These are phyloP conservation scores for Diaporthe citriasiana DNA, from an alignment of 2,329 filamentous ascomycete genomes.

Conservation along the genomic window DNA sequence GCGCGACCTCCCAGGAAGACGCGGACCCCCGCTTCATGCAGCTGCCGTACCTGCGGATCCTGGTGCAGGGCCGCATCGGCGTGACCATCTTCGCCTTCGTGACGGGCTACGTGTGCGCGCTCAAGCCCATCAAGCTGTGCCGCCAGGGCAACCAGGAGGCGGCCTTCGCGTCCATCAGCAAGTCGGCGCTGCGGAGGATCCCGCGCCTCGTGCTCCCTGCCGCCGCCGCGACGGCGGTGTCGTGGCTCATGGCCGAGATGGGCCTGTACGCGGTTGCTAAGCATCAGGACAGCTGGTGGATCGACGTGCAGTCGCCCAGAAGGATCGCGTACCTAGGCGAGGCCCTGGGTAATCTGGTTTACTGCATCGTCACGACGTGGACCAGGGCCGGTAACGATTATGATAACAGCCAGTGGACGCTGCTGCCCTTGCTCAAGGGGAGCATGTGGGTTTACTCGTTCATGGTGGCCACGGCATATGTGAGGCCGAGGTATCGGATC, in stretches of 20 bases:
- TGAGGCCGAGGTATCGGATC: conserved; percentile 65
- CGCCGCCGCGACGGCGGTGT: conserved; percentile 65
- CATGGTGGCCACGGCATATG: conserved; percentile 64
- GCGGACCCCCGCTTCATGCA: conserved; percentile 66
- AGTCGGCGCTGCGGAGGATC: conserved; percentile 70
- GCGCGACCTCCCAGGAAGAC: conserved; percentile 59
- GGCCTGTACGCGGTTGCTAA: conserved; percentile 70
- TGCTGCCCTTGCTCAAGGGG: conserved; percentile 67
- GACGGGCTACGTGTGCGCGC: conserved; percentile 74
- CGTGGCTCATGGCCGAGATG: conserved; percentile 67
- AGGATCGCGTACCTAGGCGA: conserved; percentile 54
- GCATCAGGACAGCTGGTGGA: conserved; percentile 72
- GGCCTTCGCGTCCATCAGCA: conserved; percentile 67
- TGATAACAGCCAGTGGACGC: conserved; percentile 71
- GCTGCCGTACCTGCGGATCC: conserved; percentile 70
- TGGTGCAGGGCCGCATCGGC: conserved; percentile 73
- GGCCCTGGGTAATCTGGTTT: conserved; percentile 60
- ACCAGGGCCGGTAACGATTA: conserved; percentile 64
- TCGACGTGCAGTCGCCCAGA: conserved; percentile 63
- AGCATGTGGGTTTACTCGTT: conserved; percentile 69
- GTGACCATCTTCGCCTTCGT: conserved; percentile 77
- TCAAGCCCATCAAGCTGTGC: conserved; percentile 71
- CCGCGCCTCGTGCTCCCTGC: conserved; percentile 72
- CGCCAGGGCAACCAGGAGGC: conserved; percentile 66
- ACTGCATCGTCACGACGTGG: conserved; percentile 66